Base-by-base conservation (phyloP, 768 basidiomycete species). In the Termitomyces titanicus region DNA sequence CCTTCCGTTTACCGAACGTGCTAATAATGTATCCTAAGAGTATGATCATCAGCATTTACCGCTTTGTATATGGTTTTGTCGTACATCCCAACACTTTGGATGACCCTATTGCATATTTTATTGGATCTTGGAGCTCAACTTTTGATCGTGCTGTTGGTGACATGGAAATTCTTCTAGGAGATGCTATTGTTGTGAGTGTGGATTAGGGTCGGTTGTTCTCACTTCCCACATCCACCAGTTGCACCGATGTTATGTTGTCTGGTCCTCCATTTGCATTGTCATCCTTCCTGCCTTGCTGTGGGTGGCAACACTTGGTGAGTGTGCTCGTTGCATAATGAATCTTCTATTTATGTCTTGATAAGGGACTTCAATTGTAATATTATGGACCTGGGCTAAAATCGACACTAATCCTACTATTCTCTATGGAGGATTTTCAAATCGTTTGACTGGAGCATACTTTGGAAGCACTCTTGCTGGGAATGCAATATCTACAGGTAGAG, bases 161-260 rank as follows among this genome's bases (percentile, higher is more conserved):
- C 9, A 18, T 7, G 15, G 31, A 46, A 27, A 44, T 45, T 1
- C 24, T 53, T 37, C 22, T 45, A 12, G 52, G 52, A 37, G 52
- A 53, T 22, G 52, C 43, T 18, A 43, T 51, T 39, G 49, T 51
- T 31, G 49, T 51, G 22, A 38, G 48, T 52, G 20, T 24, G 20
- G 22, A 2, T 47, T 11, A 47, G n/a, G 6, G 24, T 11, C n/a
- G 24, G 4, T 5, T 8, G 1, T 31, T 27, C 17, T n/a, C 18
- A 31, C 37, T 40, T 51, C 15, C 29, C 9, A 31, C 6, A n/a
- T 20, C n/a, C 12, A 7, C 4, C 15, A 53, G 52, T 15, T 53
- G 6, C 46, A 53, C 24, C 24, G 52, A 25, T 53, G 44, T 15
- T 46, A 53, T 20, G 11, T 53, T 4, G 52, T 45, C 20, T 53